phyloP scores from a whole-genome alignment of 2,329 filamentous ascomycete genomes.

The Phyllosticta paracitricarpa region DNA sequence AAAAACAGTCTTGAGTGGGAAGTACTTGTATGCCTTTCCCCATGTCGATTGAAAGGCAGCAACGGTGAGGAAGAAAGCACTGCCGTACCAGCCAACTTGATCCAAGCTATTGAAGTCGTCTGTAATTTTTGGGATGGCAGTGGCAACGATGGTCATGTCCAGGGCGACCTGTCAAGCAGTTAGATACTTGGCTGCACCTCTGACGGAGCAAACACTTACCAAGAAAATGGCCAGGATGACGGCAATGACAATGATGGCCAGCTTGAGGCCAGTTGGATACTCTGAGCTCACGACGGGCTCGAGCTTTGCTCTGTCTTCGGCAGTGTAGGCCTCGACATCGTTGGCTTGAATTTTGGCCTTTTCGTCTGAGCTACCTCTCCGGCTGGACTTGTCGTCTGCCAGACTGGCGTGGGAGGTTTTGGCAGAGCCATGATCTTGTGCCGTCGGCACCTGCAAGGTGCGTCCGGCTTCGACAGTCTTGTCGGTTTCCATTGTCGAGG shows the following conservation, averaged over 20 bases:
- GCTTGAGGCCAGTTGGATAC: constrained; percentile 17
- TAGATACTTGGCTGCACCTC: background rate
- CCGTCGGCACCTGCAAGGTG: constrained; percentile 1
- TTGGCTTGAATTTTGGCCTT: background rate
- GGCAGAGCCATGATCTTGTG: background rate
- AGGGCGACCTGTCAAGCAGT: constrained; percentile 1
- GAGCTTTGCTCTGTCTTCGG: constrained; percentile 1
- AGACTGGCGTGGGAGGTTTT: background rate
- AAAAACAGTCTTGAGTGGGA: constrained; percentile 29
- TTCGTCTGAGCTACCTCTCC: background rate
- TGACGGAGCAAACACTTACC: constrained; percentile 4
- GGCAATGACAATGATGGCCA: constrained; percentile 19
- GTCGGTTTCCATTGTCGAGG: background rate
- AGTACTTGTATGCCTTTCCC: constrained; percentile 39
- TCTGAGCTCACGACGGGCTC: constrained; percentile 9
- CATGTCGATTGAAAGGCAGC: constrained; percentile 35
- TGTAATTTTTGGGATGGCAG: constrained; percentile 22
- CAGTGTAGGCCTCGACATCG: constrained; percentile 1
- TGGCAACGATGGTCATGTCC: constrained; percentile 20
- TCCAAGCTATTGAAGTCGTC: constrained; percentile 18
- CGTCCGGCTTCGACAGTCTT: background rate
- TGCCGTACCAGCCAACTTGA: constrained; percentile 19
- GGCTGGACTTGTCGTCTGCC: background rate
- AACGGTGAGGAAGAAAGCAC: constrained; percentile 34
- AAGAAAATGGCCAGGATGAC: constrained; percentile 22